Evolutionary conservation across 2,329 filamentous ascomycete genomes (phyloP).

Genomic region (Davidsoniella virescens): DNA sequence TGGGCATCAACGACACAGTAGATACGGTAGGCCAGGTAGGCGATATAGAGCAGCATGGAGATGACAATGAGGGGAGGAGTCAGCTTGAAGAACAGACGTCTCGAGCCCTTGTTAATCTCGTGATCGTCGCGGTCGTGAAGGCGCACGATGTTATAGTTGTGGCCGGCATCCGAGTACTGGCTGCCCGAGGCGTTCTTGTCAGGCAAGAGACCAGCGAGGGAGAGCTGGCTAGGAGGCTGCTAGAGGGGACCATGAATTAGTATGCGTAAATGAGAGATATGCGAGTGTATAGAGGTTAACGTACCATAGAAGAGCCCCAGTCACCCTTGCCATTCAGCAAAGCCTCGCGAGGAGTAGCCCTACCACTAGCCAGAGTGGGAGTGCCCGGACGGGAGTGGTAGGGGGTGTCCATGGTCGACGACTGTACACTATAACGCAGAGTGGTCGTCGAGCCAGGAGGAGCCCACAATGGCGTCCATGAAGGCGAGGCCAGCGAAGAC

Average conservation of each 20-base stretch:
- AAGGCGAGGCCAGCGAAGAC: slow-evolving; percentile 5
- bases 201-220: slow-evolving; percentile 25
- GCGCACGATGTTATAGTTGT: slow-evolving; percentile 19
- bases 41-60: slow-evolving; percentile 27
- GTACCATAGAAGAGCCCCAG: slow-evolving; percentile 17
- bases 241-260: slow-evolving; percentile 2
- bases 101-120: slow-evolving; percentile 31
- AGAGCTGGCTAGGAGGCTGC: slow-evolving; percentile 28
- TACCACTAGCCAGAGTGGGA: slow-evolving; percentile 19
- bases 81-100: slow-evolving; percentile 23
- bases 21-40: slow-evolving; percentile 35
- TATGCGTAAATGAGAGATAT: background rate
- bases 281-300: background rate
- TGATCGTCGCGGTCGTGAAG: slow-evolving; percentile 27
- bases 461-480: slow-evolving; percentile 11
- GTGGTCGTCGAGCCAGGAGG: slow-evolving; percentile 7
- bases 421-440: slow-evolving; percentile 12
- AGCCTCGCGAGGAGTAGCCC: slow-evolving; percentile 16
- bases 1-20: slow-evolving; percentile 37
- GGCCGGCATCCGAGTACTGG: slow-evolving; percentile 10
- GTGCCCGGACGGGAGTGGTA: slow-evolving; percentile 17
- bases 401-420: slow-evolving; percentile 14
- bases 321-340: slow-evolving; percentile 14
- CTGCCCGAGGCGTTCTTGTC: slow-evolving; percentile 16
- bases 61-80: slow-evolving; percentile 25